Evolutionary conservation across 2,329 filamentous ascomycete genomes (phyloP).

Genomic region (Epicoccum sorghinum): DNA sequence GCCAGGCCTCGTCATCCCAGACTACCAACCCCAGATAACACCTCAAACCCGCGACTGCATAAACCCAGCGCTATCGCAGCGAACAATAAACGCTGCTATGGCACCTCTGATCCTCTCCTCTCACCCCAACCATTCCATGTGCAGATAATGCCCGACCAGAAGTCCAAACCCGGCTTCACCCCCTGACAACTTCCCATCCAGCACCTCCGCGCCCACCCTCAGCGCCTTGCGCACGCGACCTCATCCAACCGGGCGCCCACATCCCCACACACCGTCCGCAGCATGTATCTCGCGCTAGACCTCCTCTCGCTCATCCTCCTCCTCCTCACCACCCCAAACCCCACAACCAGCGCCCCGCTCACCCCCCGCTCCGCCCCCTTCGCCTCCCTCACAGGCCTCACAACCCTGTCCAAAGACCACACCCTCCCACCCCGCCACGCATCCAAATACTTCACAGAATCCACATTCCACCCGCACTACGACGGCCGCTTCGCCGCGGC

Average conservation of each 20-base stretch:
- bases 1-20: constrained; percentile 5
- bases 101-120: too few species aligned
- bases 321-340: background rate
- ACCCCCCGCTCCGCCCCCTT: constrained; percentile 2
- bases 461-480: constrained; percentile 60
- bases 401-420: constrained; percentile 24
- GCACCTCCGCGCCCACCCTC: too few species aligned
- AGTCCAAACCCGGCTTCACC: too few species aligned
- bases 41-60: background rate
- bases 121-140: too few species aligned
- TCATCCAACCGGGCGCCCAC: background rate
- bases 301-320: constrained; percentile 6
- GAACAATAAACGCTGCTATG: background rate
- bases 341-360: background rate
- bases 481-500: constrained; percentile 61
- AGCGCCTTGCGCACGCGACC: background rate
- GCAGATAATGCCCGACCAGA: too few species aligned
- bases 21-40: too few species aligned
- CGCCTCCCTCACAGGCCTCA: constrained; percentile 14
- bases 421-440: constrained; percentile 22
- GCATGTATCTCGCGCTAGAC: background rate
- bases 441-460: constrained; percentile 46
- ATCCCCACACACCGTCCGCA: background rate
- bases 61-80: background rate
- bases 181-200: too few species aligned